Conservation (phyloP, 495 filamentous ascomycete genomes). For the Xylaria grammica region DNA sequence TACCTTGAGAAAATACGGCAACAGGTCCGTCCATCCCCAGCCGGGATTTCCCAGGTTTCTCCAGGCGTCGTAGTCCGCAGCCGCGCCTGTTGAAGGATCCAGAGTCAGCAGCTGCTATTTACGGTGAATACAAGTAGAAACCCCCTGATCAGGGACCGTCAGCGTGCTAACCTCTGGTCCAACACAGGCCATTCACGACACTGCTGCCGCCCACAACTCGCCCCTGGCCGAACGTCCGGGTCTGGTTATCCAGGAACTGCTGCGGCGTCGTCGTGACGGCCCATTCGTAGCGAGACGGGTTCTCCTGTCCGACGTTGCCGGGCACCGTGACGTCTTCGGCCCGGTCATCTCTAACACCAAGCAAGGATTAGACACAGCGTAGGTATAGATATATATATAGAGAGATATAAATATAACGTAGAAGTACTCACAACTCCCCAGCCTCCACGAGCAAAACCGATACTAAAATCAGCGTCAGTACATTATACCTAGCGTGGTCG, state of each 20-base stretch:
- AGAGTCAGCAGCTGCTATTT: neutral
- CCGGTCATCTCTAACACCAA: constrained; percentile 32
- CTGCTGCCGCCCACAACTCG: constrained; percentile 54
- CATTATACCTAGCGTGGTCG: neutral
- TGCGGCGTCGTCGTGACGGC: constrained; percentile 27
- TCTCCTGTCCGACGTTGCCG: constrained; percentile 35
- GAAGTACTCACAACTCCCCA: constrained; percentile 41
- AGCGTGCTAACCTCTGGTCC: constrained; percentile 42
- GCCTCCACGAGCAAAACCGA: constrained; percentile 49
- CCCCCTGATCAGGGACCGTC: too few relatives aligned
- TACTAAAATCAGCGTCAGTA: constrained; percentile 1
- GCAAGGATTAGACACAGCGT: constrained; percentile 15
- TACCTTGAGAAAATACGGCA: constrained; percentile 66
- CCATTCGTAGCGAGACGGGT: constrained; percentile 32
- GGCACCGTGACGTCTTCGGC: constrained; percentile 40
- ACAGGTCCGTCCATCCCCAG: constrained; percentile 65
- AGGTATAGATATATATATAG: neutral
- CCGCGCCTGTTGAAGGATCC: constrained; percentile 11
- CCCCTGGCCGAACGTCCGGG: constrained; percentile 43
- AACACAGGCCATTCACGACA: constrained; percentile 54
- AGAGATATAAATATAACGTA: neutral
- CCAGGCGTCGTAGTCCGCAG: constrained; percentile 63
- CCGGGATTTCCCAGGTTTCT: constrained; percentile 62
- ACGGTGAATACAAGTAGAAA: too few relatives aligned
- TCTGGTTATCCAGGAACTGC: constrained; percentile 41